Evolutionary conservation across 148 eudicot species (phyloP), one percentile per base, ranked within the genome.

Genomic region (Camellia sinensis): DNA sequence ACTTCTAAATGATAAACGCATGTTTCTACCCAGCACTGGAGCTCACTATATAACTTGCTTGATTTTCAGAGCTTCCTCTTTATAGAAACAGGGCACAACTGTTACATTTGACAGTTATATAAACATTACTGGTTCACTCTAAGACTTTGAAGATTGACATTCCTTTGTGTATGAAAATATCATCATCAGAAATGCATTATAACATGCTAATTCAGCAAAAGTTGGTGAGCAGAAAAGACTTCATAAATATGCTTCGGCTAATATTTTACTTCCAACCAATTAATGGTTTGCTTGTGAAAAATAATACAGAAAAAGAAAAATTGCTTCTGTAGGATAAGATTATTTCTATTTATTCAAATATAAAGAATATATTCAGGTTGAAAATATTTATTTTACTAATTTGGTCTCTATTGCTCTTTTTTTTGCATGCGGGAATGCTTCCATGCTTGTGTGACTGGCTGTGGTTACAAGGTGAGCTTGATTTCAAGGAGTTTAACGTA

Each of bases 391-490:
- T 76, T 43, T 60, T 14, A 46, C 46, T 37, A 21, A 63, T 29
- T 66, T 75, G 68, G 6, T 66, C 60, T 74, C 50, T 46, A 46
- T 46, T 46, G 50, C 50, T 46, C 22, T 29, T 68, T n/a, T 74
- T 64, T 78, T 50, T 80, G 78, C 54, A 14, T 84, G 80, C 89
- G 93, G 99, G 93, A 93, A 69, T 96, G 99, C 81, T 93, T 93
- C 81, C 90, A 88, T 85, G 99, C 99, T 85, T 96, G 99, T 79
- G 90, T 89, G 74, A 77, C 98, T 78, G 99, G 99, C 75, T 96
- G 95, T 81, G 97, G 98, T 73, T 96, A 87, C 88, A 96, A 92
- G 97, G 99, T 96, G 67, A 79, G 92, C 69, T 80, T 67, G 62
- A 43, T 29, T 29, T 29, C 37, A 29, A 29, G 1, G 37, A 29